phyloP scores from a whole-genome alignment of 352 stramenopile species.

The Pythium coloratum region DNA sequence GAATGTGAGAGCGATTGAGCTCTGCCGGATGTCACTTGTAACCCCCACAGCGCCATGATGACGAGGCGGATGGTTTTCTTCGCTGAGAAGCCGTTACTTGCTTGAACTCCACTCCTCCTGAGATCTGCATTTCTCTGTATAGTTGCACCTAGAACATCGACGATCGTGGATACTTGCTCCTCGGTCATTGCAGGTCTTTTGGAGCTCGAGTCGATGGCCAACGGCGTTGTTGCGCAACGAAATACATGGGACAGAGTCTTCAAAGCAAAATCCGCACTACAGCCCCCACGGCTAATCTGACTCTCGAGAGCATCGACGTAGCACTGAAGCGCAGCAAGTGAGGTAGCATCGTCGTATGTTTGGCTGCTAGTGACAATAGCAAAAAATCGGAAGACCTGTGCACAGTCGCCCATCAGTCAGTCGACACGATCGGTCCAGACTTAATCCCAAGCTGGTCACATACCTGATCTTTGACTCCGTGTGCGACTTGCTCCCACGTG shows the following conservation, averaged over 20 bases:
- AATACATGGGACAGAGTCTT: constrained; percentile 22
- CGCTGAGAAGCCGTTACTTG: neutral
- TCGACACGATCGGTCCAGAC: neutral
- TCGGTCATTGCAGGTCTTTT: constrained; percentile 11
- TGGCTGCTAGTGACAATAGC: neutral
- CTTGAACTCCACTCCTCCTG: neutral
- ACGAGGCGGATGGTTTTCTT: constrained; percentile 6
- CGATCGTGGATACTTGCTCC: constrained; percentile 5
- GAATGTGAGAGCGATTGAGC: constrained; percentile 20
- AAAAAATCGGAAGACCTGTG: constrained; percentile 19
- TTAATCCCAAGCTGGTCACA: neutral
- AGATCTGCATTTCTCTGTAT: neutral
- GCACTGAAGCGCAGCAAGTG: neutral
- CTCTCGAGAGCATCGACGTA: constrained; percentile 8
- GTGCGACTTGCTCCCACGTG: neutral
- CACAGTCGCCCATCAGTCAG: neutral
- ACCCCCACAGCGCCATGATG: constrained; percentile 17
- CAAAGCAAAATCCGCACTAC: constrained; percentile 19
- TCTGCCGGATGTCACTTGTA: constrained; percentile 11
- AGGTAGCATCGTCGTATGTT: constrained; percentile 1
- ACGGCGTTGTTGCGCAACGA: neutral
- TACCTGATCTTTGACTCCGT: constrained; percentile 15
- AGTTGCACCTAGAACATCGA: constrained; percentile 8
- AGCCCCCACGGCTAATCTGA: constrained; percentile 10
- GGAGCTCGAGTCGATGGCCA: neutral